Percentiles rank a stretch among this genome's conserved stretches.
Evolutionary conservation across 208 protist genomes (phyloP).

Genomic region (Crithidia thermophila): DNA sequence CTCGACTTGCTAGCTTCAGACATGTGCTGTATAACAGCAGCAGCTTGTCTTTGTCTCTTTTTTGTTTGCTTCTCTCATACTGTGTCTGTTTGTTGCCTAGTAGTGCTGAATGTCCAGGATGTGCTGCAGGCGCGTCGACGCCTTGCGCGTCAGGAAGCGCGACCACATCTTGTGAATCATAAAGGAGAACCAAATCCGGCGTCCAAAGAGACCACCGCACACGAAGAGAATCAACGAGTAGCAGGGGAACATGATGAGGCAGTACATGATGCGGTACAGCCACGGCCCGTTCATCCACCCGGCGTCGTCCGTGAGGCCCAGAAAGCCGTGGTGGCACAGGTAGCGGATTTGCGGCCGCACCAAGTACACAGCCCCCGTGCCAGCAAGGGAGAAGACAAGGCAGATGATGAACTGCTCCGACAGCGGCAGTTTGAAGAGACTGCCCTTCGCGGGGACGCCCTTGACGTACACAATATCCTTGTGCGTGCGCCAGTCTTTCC

Average conservation of each 20-base stretch:
- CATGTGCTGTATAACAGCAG: no score
- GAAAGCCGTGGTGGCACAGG: slow-evolving; percentile 73
- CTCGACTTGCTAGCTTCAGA: no score
- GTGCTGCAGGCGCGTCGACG: slow-evolving; percentile 47
- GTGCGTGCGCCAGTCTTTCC: slow-evolving; percentile 82
- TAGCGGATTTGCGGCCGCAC: slow-evolving; percentile 78
- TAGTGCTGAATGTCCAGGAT: slow-evolving; percentile 85
- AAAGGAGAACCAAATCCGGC: slow-evolving; percentile 89
- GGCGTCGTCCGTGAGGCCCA: slow-evolving; percentile 73
- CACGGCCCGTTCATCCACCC: slow-evolving; percentile 81
- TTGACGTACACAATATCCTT: slow-evolving; percentile 83
- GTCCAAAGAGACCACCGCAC: slow-evolving; percentile 72
- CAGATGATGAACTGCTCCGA: slow-evolving; percentile 83
- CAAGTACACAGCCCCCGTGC: slow-evolving; percentile 62
- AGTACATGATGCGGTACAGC: slow-evolving; percentile 83
- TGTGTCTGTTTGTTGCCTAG: slow-evolving; percentile 29
- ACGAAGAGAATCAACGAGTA: slow-evolving; percentile 84
- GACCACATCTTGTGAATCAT: slow-evolving; percentile 93
- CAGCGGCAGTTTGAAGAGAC: slow-evolving; percentile 73
- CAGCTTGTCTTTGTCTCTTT: slow-evolving; percentile 2
- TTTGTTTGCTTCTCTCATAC: slow-evolving; percentile 2
- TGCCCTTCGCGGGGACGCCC: slow-evolving; percentile 77
- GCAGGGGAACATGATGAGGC: slow-evolving; percentile 79
- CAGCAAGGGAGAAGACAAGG: slow-evolving; percentile 82
- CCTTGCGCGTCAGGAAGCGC: slow-evolving; percentile 69